Evolutionary conservation across 495 filamentous ascomycete genomes (phyloP).

Genomic region (Aspergillus hancockii): DNA sequence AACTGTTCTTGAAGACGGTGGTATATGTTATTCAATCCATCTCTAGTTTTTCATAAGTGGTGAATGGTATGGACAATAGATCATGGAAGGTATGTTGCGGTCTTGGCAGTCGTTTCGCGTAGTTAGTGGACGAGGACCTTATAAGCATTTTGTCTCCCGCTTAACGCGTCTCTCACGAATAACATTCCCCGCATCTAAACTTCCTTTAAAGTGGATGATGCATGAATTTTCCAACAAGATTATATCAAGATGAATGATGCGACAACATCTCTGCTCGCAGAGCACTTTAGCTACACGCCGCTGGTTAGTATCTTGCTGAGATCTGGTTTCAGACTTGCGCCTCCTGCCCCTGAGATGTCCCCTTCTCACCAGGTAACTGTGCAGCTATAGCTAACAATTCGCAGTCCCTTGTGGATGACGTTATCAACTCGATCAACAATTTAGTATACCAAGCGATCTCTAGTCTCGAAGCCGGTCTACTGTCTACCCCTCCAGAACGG

Average conservation of each 20-base stretch:
- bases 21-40: no score
- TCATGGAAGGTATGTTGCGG: neutral
- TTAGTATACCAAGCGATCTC: slow-evolving; percentile 83
- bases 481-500: slow-evolving; percentile 65
- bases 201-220: neutral
- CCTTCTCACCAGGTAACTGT: slow-evolving; percentile 7
- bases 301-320: slow-evolving; percentile 58
- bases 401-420: slow-evolving; percentile 91
- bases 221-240: slow-evolving; percentile 4
- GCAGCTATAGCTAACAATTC: slow-evolving; percentile 22
- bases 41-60: no score
- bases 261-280: slow-evolving; percentile 78
- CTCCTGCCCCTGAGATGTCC: slow-evolving; percentile 14
- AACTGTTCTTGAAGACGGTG: no score
- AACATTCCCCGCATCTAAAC: slow-evolving; percentile 3
- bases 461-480: slow-evolving; percentile 76
- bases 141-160: slow-evolving; percentile 6
- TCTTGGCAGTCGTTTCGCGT: slow-evolving; percentile 9
- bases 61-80: no score
- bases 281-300: slow-evolving; percentile 94
- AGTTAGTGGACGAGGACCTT: neutral
- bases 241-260: slow-evolving; percentile 45
- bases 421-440: slow-evolving; percentile 94
- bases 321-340: slow-evolving; percentile 6
- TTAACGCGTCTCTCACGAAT: slow-evolving; percentile 21